A percentile compares a stretch with the other conserved stretches of the same genome.
These are phyloP conservation scores for Hyaloperonospora arabidopsidis DNA, from an alignment of 352 stramenopile genomes.

Conservation along the genomic window DNA sequence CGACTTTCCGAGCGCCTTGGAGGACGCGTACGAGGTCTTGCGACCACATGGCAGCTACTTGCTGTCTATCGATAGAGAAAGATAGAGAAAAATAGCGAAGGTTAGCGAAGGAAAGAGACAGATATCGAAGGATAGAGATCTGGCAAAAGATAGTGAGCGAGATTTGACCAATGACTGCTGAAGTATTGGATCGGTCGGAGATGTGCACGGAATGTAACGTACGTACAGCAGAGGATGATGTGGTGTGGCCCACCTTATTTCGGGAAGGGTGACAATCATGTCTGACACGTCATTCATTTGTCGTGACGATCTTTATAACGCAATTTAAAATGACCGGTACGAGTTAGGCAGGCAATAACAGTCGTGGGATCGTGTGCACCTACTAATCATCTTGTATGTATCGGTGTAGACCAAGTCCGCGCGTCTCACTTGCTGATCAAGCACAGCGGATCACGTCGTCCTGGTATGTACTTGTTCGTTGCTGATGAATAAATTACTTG, in stretches of 20 bases:
- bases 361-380: background rate
- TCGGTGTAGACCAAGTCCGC: slow-evolving; percentile 55
- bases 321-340: slow-evolving; percentile 24
- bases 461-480: slow-evolving; percentile 27
- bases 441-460: slow-evolving; percentile 85
- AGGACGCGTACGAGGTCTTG: slow-evolving; percentile 63
- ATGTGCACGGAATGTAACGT: too few relatives aligned
- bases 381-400: slow-evolving; percentile 2
- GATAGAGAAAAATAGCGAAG: background rate
- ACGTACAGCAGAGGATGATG: too few relatives aligned
- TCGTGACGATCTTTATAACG: background rate
- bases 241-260: too few relatives aligned
- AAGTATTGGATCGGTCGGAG: too few relatives aligned
- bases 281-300: too few relatives aligned
- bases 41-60: slow-evolving; percentile 46
- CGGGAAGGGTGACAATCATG: too few relatives aligned
- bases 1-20: slow-evolving; percentile 58
- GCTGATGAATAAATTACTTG: background rate
- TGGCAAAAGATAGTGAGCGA: too few relatives aligned
- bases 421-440: slow-evolving; percentile 93
- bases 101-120: background rate
- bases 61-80: background rate
- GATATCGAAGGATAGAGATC: too few relatives aligned
- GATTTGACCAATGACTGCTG: too few relatives aligned
- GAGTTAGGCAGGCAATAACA: slow-evolving; percentile 1